These are phyloP conservation scores for Pyricularia pennisetigena DNA, from an alignment of 2,329 filamentous ascomycete species.

Conservation along the genomic window DNA sequence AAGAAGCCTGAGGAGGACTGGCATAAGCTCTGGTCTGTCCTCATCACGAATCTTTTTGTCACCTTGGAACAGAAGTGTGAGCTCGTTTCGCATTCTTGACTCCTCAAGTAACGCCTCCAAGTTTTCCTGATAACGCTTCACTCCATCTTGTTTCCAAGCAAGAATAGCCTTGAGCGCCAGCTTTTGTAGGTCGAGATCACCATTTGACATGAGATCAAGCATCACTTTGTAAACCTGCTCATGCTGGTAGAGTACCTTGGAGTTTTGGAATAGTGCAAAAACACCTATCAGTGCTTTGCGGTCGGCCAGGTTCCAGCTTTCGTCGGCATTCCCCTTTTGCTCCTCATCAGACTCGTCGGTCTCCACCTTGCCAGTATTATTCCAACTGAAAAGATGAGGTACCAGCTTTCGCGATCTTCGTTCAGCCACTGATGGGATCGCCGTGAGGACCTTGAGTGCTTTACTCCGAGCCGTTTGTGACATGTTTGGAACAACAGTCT, in stretches of 20 bases:
- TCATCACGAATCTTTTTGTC: constrained; percentile 62
- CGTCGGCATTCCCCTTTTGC: constrained; percentile 29
- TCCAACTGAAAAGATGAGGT: constrained; percentile 78
- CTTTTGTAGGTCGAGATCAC: constrained; percentile 83
- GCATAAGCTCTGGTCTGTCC: constrained; percentile 68
- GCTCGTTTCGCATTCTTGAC: constrained; percentile 81
- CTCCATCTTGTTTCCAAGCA: constrained; percentile 73
- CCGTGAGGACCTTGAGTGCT: constrained; percentile 68
- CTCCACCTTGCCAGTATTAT: constrained; percentile 11
- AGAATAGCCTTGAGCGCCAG: constrained; percentile 75
- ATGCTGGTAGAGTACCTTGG: constrained; percentile 70
- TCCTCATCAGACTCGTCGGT: constrained; percentile 27
- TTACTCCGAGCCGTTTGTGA: constrained; percentile 58
- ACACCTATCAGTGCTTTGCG: constrained; percentile 74
- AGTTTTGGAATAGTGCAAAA: constrained; percentile 79
- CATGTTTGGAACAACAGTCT: constrained; percentile 40
- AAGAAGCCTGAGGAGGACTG: constrained; percentile 74
- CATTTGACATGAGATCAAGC: constrained; percentile 69
- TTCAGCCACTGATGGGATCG: constrained; percentile 69
- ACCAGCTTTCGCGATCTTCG: constrained; percentile 77
- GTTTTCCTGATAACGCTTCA: constrained; percentile 75
- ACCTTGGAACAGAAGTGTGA: constrained; percentile 78
- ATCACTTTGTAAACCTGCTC: constrained; percentile 68
- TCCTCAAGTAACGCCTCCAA: constrained; percentile 84
- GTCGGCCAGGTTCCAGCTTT: constrained; percentile 63